Percentiles rank a stretch among this genome's conserved stretches.
phyloP scores from a whole-genome alignment of 345 rosid genomes.

The Noccaea bulbosa region DNA sequence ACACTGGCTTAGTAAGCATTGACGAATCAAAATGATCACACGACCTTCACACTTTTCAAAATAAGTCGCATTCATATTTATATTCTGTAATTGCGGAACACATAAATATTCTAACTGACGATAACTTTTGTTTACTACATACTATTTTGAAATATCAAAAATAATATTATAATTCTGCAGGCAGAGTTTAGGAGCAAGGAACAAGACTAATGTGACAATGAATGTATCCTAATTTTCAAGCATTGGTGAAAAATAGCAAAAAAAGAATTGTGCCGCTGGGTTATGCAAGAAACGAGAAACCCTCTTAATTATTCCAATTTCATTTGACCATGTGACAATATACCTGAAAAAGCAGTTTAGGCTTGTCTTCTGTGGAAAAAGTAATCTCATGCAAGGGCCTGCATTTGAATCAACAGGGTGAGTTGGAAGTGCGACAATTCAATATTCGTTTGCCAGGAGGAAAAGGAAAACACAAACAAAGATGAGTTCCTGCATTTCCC shows the following conservation, averaged over 20 bases:
- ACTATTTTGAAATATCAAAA: neutral
- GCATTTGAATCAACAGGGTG: constrained; percentile 34
- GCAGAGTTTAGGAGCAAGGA: neutral
- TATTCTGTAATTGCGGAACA: neutral
- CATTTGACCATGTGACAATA: constrained; percentile 4
- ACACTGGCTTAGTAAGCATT: constrained; percentile 25
- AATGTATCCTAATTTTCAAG: too few species aligned
- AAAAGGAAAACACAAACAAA: neutral
- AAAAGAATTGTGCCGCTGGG: neutral
- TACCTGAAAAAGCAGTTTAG: constrained; percentile 97
- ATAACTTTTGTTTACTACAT: neutral
- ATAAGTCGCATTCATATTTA: neutral
- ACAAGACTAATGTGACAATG: neutral
- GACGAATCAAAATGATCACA: constrained; percentile 18
- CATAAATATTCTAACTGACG: neutral
- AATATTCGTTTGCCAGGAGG: neutral
- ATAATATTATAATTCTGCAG: neutral
- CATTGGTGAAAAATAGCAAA: neutral
- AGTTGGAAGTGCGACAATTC: neutral
- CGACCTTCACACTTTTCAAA: neutral
- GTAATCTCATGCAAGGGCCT: constrained; percentile 99
- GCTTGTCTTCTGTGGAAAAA: constrained; percentile 89
- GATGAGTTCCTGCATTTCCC: neutral
- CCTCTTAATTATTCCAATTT: neutral
- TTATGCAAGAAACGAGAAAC: constrained; percentile 19